Evolutionary conservation across 2,329 filamentous ascomycete genomes (phyloP).

Genomic region (Rutstroemia sp.): DNA sequence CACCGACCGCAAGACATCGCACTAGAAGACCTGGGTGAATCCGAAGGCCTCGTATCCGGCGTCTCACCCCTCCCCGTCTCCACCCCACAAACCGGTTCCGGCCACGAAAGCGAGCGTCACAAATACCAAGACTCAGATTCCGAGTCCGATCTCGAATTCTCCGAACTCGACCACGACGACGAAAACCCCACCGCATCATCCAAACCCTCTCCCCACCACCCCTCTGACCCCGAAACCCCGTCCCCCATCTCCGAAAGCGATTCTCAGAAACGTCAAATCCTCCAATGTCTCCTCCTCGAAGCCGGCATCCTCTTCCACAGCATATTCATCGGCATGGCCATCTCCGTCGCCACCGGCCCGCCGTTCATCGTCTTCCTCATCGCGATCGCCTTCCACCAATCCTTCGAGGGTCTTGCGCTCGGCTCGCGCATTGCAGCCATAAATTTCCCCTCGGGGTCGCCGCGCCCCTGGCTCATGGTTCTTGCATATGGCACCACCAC

Average conservation of each 20-base stretch:
- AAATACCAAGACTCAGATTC: conserved; percentile 28
- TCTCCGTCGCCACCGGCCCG: conserved; percentile 72
- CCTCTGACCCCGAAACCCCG: conserved; percentile 21
- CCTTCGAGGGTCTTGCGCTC: conserved; percentile 80
- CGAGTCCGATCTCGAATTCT: conserved; percentile 47
- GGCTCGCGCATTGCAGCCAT: conserved; percentile 80
- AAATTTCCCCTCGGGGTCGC: conserved; percentile 65
- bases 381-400: conserved; percentile 79
- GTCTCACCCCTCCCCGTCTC: conserved; percentile 51
- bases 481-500: conserved; percentile 71
- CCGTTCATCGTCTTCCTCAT: conserved; percentile 74
- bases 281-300: conserved; percentile 74
- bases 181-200: conserved; percentile 14
- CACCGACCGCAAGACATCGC: conserved; percentile 43
- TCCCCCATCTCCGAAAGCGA: conserved; percentile 36
- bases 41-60: conserved; percentile 49
- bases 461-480: conserved; percentile 75
- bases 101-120: conserved; percentile 15
- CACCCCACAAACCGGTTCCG: conserved; percentile 33
- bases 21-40: conserved; percentile 43
- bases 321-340: conserved; percentile 80
- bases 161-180: conserved; percentile 45
- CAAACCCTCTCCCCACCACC: conserved; percentile 23
- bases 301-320: conserved; percentile 80
- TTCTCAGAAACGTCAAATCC: conserved; percentile 57